phyloP scores from a whole-genome alignment of 176 grass and related monocot genomes.

The Raddia guianensis region DNA sequence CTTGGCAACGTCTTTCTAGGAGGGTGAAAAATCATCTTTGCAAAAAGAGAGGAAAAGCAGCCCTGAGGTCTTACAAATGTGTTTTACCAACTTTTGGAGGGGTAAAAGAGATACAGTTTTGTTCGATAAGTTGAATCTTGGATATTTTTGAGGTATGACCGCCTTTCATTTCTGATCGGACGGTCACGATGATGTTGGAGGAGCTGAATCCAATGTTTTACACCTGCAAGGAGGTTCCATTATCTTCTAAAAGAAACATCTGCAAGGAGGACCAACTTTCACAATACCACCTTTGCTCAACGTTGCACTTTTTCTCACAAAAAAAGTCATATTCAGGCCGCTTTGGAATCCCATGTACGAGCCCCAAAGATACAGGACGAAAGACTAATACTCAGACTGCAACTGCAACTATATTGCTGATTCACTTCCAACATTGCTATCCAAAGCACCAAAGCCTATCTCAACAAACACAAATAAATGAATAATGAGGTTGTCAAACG shows the following conservation, averaged over 20 bases:
- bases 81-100: conserved; percentile 24
- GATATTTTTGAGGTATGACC: background rate
- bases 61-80: conserved; percentile 28
- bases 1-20: conserved; percentile 51
- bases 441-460: background rate
- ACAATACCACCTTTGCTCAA: conserved; percentile 37
- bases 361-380: conserved; percentile 3
- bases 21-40: conserved; percentile 36
- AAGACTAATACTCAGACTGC: background rate
- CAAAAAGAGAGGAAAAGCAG: conserved; percentile 21
- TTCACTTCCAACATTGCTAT: background rate
- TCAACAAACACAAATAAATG: background rate
- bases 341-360: conserved; percentile 61
- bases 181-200: background rate
- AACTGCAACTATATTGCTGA: background rate
- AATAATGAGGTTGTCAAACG: background rate
- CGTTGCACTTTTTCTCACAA: conserved; percentile 32
- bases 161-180: background rate
- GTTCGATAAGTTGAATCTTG: background rate
- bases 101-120: background rate
- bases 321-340: conserved; percentile 9
- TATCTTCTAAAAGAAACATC: too few relatives aligned
- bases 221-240: conserved; percentile 10
- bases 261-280: conserved; percentile 43
- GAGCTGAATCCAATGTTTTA: conserved; percentile 15